Conservation (phyloP, 345 rosid species). For the Psidium friedrichsthalianum region DNA sequence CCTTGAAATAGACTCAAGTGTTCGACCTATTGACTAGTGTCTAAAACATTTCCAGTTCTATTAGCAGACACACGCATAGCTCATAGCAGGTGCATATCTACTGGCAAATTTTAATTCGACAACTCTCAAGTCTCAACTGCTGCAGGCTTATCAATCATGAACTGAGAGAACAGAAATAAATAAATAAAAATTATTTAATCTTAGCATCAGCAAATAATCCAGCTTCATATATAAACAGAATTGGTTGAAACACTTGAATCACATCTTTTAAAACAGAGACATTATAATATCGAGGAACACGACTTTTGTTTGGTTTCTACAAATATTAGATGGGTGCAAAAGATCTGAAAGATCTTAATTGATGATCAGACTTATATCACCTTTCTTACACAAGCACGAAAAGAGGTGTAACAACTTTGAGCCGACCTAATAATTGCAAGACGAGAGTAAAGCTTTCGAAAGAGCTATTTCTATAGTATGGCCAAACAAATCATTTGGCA, state of each 20-base stretch:
- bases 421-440: background rate
- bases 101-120: background rate
- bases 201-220: background rate
- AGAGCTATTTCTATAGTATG: background rate
- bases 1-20: background rate
- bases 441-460: background rate
- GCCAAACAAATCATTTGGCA: background rate
- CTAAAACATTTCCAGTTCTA: background rate
- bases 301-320: background rate
- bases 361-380: background rate
- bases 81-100: background rate
- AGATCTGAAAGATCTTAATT: background rate
- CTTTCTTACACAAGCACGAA: background rate
- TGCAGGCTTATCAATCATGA: background rate
- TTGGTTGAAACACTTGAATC: background rate
- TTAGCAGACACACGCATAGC: background rate
- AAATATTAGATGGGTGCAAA: background rate
- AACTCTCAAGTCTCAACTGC: background rate
- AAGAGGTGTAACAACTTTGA: background rate
- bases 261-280: background rate
- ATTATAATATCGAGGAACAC: background rate
- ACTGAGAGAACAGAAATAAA: background rate
- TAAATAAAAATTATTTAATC: background rate
- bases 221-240: background rate
- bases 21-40: background rate